A percentile compares a stretch with the other conserved stretches of the same genome.
These are phyloP conservation scores for Kwoniella pini DNA, from an alignment of 768 basidiomycete species.

Conservation along the genomic window DNA sequence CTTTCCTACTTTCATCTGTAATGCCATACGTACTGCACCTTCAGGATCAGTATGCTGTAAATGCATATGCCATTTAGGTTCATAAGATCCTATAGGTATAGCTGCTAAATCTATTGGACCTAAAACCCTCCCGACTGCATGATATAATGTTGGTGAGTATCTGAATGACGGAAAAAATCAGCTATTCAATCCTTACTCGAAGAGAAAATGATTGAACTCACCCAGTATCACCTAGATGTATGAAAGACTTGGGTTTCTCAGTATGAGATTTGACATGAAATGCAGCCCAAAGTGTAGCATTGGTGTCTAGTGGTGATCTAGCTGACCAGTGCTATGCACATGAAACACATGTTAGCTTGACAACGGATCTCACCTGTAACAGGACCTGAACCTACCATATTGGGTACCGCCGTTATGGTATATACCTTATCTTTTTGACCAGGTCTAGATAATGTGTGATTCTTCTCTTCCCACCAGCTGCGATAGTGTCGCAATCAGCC, in stretches of 20 bases:
- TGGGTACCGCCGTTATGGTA: constrained; percentile 46
- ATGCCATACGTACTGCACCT: constrained; percentile 49
- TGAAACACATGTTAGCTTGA: neutral
- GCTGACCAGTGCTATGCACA: constrained; percentile 46
- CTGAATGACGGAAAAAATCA: constrained; percentile 6
- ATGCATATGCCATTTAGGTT: constrained; percentile 50
- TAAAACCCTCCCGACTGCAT: constrained; percentile 48
- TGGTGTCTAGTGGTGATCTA: constrained; percentile 50
- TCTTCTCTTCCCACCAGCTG: constrained; percentile 54
- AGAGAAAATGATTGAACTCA: constrained; percentile 15
- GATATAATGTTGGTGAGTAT: constrained; percentile 47
- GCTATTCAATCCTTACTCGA: neutral
- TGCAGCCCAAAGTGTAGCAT: constrained; percentile 51
- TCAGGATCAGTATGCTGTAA: constrained; percentile 52
- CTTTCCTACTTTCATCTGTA: constrained; percentile 40
- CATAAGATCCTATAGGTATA: constrained; percentile 54
- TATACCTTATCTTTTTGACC: constrained; percentile 33
- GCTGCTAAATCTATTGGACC: constrained; percentile 49
- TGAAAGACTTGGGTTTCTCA: constrained; percentile 34
- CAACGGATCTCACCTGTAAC: too few relatives aligned
- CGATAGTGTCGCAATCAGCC: too few relatives aligned
- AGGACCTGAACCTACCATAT: constrained; percentile 36
- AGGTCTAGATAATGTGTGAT: constrained; percentile 21
- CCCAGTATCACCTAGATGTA: constrained; percentile 54
- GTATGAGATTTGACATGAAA: constrained; percentile 45